phyloP scores from a whole-genome alignment of 2,329 filamentous ascomycete species.

The Neofusicoccum laricinum region DNA sequence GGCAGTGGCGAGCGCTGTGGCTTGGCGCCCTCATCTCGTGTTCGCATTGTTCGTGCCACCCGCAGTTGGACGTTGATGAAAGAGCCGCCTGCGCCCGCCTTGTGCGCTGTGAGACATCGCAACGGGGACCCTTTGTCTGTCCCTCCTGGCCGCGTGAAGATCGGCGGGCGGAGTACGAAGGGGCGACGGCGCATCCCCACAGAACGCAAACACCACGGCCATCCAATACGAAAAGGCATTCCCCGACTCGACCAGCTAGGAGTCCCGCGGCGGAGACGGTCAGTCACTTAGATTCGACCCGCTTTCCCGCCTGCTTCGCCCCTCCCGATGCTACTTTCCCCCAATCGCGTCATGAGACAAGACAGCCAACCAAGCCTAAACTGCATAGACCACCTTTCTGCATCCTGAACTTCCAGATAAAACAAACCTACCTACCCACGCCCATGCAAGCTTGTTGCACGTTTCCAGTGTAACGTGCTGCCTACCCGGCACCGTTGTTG shows the following conservation, averaged over 20 bases:
- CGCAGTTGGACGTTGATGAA: background rate
- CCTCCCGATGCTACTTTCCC: background rate
- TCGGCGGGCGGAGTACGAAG: background rate
- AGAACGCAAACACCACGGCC: background rate
- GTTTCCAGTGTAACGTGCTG: background rate
- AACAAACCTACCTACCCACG: too few species aligned
- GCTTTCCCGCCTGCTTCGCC: background rate
- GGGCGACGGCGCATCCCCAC: background rate
- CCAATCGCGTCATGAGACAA: background rate
- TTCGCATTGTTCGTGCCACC: background rate
- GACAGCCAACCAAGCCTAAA: background rate
- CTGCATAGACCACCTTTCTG: background rate
- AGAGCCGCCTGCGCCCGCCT: background rate
- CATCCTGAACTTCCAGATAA: too few species aligned
- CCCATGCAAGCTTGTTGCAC: background rate
- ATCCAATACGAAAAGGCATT: background rate
- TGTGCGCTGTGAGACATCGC: background rate
- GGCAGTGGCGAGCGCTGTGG: constrained; percentile 8
- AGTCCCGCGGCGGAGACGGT: background rate
- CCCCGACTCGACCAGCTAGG: background rate
- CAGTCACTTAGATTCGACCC: too few species aligned
- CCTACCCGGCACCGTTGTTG: too few species aligned
- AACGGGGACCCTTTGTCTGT: background rate
- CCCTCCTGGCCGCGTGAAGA: background rate
- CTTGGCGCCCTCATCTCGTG: background rate